Evolutionary conservation across 1,284 basidiomycete species (phyloP), one percentile per base, ranked within the genome.

Genomic region (Sporisorium graminicola): DNA sequence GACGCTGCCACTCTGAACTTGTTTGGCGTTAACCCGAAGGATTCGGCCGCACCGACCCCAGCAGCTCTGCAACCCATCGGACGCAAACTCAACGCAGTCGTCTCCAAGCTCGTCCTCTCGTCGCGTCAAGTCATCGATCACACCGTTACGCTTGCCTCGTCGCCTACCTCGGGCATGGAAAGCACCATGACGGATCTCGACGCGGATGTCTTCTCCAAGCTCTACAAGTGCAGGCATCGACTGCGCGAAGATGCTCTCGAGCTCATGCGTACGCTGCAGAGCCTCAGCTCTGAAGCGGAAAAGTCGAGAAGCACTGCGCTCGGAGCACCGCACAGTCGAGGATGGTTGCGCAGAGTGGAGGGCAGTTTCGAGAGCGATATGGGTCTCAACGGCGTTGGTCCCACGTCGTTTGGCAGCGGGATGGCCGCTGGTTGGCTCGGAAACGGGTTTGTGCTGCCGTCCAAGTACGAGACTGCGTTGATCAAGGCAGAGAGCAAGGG

Each of bases 71-170:
- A 86, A 20, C 83, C 83, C 2, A 78, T 84, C 27, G 85, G 87
- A 29, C 86, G 86, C 35, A 88, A 87, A 58, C 86, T 88, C 54
- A 87, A 86, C 18, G 86, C 87, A 0, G 86, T 87, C 8, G 83
- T 88, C 16, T 87, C 87, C 24, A 88, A 87, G 63, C 84, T 88
- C 20, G 84, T 87, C 13, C 83, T 88, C 3, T 87, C 87, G 12
- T 81, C 87, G 9, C 85, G 88, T 5, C 86, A 88, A 40, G 81
- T 85, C 47, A 82, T 85, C 54, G 80, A 82, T 33, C 77, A 80
- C 52, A 72, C 68, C 18, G 68, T 76, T 54, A 76, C 74, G 7
- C 74, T 76, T 4, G 65, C 68, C 27, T 76, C 74, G 2, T 76
- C 74, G 47, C 74, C 68, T 0, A 72, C 74, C 16, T 71, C 74